These are phyloP conservation scores for Xylaria nigripes DNA, from an alignment of 495 filamentous ascomycete species.

Conservation along the genomic window DNA sequence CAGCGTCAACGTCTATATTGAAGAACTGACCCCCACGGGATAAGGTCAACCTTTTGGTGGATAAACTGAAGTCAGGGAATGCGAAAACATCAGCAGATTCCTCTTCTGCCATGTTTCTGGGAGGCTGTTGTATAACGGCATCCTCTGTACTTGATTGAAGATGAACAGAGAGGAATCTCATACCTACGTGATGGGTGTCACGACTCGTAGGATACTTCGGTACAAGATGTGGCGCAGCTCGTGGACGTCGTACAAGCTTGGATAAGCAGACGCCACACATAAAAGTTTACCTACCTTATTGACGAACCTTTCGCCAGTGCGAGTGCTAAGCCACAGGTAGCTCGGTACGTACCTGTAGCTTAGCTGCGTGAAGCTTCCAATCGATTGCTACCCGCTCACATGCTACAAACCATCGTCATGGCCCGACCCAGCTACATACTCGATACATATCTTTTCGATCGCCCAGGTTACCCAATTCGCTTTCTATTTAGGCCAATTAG, in stretches of 20 bases:
- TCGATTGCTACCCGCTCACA: neutral
- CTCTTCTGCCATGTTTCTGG: slow-evolving; percentile 35
- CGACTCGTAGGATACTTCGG: no score
- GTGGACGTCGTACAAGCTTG: no score
- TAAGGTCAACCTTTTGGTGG: slow-evolving; percentile 30
- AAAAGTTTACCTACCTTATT: neutral
- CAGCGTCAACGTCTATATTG: neutral
- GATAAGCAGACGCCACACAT: neutral
- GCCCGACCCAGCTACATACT: neutral
- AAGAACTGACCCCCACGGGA: slow-evolving; percentile 19
- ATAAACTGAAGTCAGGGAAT: slow-evolving; percentile 58
- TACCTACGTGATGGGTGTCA: neutral
- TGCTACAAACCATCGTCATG: neutral
- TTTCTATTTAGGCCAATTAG: neutral
- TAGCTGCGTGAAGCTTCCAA: neutral
- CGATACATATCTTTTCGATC: neutral
- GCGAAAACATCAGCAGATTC: slow-evolving; percentile 57
- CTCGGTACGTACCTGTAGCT: no score
- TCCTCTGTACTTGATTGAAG: slow-evolving; percentile 10
- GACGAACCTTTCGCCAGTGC: neutral
- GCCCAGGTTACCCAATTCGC: neutral
- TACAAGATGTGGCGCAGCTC: neutral
- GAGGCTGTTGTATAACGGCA: neutral
- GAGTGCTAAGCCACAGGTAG: slow-evolving; percentile 1
- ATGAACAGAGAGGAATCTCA: neutral